Percentiles rank a stretch among this genome's conserved stretches.
Conservation (phyloP, 768 basidiomycete species). For the Leccinum obscurum region DNA sequence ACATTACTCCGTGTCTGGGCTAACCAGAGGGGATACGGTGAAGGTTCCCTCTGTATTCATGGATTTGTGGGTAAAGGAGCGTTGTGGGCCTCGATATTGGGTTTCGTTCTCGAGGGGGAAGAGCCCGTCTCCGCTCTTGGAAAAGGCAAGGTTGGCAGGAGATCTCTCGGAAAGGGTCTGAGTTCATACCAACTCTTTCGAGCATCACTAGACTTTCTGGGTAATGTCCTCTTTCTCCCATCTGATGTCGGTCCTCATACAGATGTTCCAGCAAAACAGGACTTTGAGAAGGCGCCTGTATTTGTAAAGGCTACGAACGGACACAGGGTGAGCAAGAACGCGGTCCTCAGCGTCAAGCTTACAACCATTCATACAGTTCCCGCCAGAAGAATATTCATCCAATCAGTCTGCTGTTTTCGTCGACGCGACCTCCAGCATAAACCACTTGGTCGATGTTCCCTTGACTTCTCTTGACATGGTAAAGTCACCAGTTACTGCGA, state of each 20-base stretch:
- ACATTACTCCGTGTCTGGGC: slow-evolving; percentile 89
- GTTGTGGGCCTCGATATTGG: slow-evolving; percentile 69
- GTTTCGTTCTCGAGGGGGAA: slow-evolving; percentile 60
- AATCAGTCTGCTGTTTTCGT: slow-evolving; percentile 67
- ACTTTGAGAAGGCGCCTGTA: slow-evolving; percentile 55
- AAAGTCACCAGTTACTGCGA: slow-evolving; percentile 24
- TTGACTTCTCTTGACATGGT: slow-evolving; percentile 78
- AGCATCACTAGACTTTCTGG: slow-evolving; percentile 79
- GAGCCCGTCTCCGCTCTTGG: slow-evolving; percentile 40
- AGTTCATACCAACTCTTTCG: slow-evolving; percentile 91
- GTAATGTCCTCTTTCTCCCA: slow-evolving; percentile 42
- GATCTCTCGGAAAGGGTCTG: slow-evolving; percentile 72
- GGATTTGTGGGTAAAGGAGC: slow-evolving; percentile 70
- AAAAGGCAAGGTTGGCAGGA: slow-evolving; percentile 37
- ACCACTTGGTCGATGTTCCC: slow-evolving; percentile 78
- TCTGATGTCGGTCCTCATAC: slow-evolving; percentile 12
- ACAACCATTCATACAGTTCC: slow-evolving; percentile 45
- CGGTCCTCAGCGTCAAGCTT: slow-evolving; percentile 1
- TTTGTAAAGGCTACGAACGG: slow-evolving; percentile 60
- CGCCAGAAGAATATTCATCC: slow-evolving; percentile 54
- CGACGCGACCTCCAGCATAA: slow-evolving; percentile 74
- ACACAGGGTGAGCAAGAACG: slow-evolving; percentile 46
- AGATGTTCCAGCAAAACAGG: slow-evolving; percentile 57
- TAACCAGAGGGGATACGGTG: slow-evolving; percentile 76
- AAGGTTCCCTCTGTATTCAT: slow-evolving; percentile 55